phyloP scores from a whole-genome alignment of 805 yeast species.

The Myxozyma mucilagina region DNA sequence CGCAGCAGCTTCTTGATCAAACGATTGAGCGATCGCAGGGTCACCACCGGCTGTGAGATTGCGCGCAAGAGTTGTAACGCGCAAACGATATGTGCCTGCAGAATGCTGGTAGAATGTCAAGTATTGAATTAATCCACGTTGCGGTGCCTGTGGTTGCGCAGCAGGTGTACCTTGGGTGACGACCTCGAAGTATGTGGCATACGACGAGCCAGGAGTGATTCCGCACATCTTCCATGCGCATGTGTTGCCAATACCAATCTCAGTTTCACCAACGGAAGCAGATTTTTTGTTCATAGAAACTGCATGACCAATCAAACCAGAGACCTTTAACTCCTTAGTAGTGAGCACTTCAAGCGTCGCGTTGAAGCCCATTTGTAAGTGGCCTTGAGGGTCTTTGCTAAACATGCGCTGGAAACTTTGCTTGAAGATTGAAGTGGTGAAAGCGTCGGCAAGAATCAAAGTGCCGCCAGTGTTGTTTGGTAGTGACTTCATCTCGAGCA shows the following conservation, averaged over 20 bases:
- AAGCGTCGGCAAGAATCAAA: constrained; percentile 83
- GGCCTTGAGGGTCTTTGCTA: constrained; percentile 83
- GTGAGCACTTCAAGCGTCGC: constrained; percentile 87
- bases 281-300: constrained; percentile 64
- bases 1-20: constrained; percentile 98
- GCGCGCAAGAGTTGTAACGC: constrained; percentile 82
- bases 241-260: constrained; percentile 92
- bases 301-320: constrained; percentile 94
- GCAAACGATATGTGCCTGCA: constrained; percentile 82
- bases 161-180: constrained; percentile 32
- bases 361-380: constrained; percentile 84
- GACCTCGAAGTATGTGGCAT: constrained; percentile 86
- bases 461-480: constrained; percentile 90
- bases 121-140: constrained; percentile 62
- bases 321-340: constrained; percentile 79
- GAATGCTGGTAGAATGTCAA: constrained; percentile 92
- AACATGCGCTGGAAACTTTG: constrained; percentile 87
- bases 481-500: constrained; percentile 86
- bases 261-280: constrained; percentile 84
- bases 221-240: constrained; percentile 84
- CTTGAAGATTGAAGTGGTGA: constrained; percentile 91
- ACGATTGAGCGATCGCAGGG: constrained; percentile 59
- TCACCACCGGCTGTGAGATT: constrained; percentile 56
- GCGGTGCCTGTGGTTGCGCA: constrained; percentile 33
- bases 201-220: constrained; percentile 83